Evolutionary conservation across 345 rosid genomes (phyloP).

Genomic region (Ricinus communis): DNA sequence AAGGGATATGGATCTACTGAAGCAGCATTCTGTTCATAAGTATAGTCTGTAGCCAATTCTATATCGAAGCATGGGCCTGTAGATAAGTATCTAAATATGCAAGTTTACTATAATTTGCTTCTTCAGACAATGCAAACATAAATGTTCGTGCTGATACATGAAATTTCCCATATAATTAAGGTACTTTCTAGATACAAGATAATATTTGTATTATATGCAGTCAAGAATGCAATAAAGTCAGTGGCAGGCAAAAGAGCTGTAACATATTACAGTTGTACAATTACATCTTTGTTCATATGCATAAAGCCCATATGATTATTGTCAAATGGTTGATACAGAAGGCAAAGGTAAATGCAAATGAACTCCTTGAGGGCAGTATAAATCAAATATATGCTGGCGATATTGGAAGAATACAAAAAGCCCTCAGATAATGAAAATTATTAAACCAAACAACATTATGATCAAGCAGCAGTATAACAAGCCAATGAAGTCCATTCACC

Average conservation of each 20-base stretch:
- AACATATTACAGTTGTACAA: slow-evolving; percentile 3
- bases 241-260: neutral
- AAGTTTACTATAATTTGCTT: slow-evolving; percentile 10
- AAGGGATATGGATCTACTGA: neutral
- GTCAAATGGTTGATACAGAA: slow-evolving; percentile 2
- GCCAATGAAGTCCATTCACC: neutral
- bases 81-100: neutral
- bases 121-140: neutral
- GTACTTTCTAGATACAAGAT: no score
- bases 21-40: no score
- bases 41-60: neutral
- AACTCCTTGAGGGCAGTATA: neutral
- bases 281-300: slow-evolving; percentile 5
- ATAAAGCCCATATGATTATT: slow-evolving; percentile 7
- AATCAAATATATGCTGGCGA: neutral
- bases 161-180: neutral
- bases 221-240: neutral
- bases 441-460: neutral
- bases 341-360: neutral
- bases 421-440: neutral
- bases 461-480: neutral
- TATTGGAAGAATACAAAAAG: neutral
- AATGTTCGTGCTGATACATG: neutral
- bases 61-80: neutral
- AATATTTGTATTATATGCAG: neutral